These are phyloP conservation scores for Lasiodiplodia gonubiensis DNA, from an alignment of 2,329 filamentous ascomycete genomes.

Conservation along the genomic window DNA sequence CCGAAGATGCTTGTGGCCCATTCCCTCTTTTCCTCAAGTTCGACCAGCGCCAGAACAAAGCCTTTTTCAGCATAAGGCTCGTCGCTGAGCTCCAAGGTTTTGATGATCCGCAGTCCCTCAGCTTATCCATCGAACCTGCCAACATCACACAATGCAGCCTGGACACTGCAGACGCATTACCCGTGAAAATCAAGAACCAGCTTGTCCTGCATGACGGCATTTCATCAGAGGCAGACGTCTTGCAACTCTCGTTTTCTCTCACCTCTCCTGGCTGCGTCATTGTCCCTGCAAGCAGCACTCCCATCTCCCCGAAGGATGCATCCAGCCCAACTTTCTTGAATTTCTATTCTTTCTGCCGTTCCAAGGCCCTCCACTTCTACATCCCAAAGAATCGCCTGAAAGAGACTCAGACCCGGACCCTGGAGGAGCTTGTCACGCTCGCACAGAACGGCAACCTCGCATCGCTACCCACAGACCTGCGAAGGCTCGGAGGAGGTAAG, in stretches of 20 bases:
- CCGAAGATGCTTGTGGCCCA: neutral
- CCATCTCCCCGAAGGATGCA: neutral
- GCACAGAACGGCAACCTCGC: neutral
- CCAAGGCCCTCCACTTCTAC: neutral
- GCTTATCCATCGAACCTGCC: neutral
- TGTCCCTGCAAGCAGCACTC: neutral
- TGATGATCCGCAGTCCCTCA: neutral
- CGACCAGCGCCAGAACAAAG: neutral
- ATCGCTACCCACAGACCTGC: neutral
- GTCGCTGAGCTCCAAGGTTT: neutral
- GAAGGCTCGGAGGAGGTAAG: neutral
- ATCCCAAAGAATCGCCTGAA: neutral
- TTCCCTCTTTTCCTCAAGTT: slow-evolving; percentile 10
- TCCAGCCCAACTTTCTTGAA: neutral
- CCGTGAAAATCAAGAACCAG: neutral
- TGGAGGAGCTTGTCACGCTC: neutral
- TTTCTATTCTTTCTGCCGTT: neutral
- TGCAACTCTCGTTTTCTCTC: neutral
- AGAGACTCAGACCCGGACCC: neutral
- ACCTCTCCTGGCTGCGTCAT: neutral
- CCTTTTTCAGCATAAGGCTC: neutral
- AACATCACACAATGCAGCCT: neutral
- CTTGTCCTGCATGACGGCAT: neutral
- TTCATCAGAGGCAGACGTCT: neutral
- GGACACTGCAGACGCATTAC: neutral